Conservation (phyloP, 2,329 filamentous ascomycete genomes). For the Nothophaeocryptopus gaeumannii region DNA sequence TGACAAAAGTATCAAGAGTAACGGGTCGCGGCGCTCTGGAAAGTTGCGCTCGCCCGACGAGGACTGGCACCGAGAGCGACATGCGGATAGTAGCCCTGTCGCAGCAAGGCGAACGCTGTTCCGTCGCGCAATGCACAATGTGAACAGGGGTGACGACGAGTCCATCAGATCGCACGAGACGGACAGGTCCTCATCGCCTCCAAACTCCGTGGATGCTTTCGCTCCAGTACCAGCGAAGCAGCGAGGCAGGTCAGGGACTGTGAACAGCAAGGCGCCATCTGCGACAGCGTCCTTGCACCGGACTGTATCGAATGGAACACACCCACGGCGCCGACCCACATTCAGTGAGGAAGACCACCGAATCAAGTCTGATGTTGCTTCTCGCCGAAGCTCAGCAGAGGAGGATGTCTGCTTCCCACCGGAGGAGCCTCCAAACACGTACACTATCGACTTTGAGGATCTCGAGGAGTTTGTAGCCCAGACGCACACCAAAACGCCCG, state of each 20-base stretch:
- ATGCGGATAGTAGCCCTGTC: conserved; percentile 35
- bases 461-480: conserved; percentile 85
- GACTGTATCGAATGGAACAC: conserved; percentile 66
- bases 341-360: conserved; percentile 56
- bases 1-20: conserved; percentile 50
- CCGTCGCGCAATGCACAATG: conserved; percentile 35
- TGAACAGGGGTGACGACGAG: conserved; percentile 17
- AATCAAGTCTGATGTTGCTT: conserved; percentile 58
- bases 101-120: conserved; percentile 44
- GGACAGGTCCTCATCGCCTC: conserved; percentile 72
- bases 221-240: conserved; percentile 66
- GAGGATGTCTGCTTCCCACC: conserved; percentile 87
- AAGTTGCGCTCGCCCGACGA: conserved; percentile 34
- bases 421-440: conserved; percentile 74
- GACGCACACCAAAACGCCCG: conserved; percentile 46
- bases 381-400: conserved; percentile 69
- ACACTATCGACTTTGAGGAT: conserved; percentile 87
- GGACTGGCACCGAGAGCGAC: conserved; percentile 32
- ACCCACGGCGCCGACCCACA: conserved; percentile 53
- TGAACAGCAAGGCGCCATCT: conserved; percentile 58
- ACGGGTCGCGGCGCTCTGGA: conserved; percentile 53
- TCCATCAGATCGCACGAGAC: conserved; percentile 20
- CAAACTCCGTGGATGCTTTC: conserved; percentile 97
- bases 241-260: conserved; percentile 69
- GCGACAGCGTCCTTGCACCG: conserved; percentile 64